Evolutionary conservation across 2,329 filamentous ascomycete species (phyloP), one percentile per base, ranked within the genome.

Genomic region (Aureobasidium namibiae): DNA sequence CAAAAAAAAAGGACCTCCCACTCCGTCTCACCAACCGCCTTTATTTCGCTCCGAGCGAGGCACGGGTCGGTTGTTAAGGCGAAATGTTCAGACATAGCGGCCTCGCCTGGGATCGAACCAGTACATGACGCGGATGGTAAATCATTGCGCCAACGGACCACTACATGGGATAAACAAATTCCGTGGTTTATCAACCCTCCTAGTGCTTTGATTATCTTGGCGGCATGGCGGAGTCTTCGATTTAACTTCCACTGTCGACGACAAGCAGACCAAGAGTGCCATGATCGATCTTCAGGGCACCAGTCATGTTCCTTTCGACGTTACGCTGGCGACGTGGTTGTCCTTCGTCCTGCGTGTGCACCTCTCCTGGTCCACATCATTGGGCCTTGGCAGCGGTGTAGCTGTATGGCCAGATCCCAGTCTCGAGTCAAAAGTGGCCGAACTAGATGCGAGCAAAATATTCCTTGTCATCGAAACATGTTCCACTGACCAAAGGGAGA

Each of bases 1-100:
- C 24, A 31, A 33, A 56, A 56, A 56, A 46, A 56, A 56, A 29
- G 33, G 31, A 46, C 53, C 53, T 46, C 53, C 26, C 53, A 56
- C 18, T 0, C 6, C 41, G 26, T 11, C 23, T 46, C 8, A 36
- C 18, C 53, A 34, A 26, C 31, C 21, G 53, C 13, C 53, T 36
- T 39, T 31, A 45, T 26, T 13, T 9, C 16, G 39, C 41, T 36
- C 34, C 26, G 29, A 31, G 53, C 41, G 18, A 14, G 13, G 1
- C 24, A 26, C 36, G 41, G 18, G 13, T 56, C 41, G 36, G 13
- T 38, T 44, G 52, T 21, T 29, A 29, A 46, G 10, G 11, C 29
- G 8, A 6, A 38, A 56, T 42, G 29, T 29, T 56, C 53, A 46
- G 41, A 33, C 31, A 36, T 45, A 56, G 31, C 39, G 41, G 31